Percentiles rank a stretch among this genome's conserved stretches.
Conservation (phyloP, 2,329 filamentous ascomycete genomes). For the Paecilomyces formosus region DNA sequence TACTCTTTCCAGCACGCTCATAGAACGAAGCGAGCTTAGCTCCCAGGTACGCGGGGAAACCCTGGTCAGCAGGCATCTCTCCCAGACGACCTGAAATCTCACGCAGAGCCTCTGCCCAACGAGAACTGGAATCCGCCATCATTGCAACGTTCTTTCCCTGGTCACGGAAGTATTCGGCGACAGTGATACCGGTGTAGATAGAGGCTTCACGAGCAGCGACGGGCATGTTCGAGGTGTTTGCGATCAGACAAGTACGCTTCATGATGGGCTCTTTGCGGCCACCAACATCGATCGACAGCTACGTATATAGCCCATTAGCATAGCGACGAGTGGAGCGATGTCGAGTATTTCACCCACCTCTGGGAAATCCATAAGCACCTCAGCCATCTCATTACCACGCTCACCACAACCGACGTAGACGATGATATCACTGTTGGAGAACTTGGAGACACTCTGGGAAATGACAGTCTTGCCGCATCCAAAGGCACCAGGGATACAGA, state of each 20-base stretch:
- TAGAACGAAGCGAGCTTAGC: slow-evolving; percentile 98
- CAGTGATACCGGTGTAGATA: slow-evolving; percentile 94
- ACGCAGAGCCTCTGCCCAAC: slow-evolving; percentile 97
- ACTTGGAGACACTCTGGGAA: slow-evolving; percentile 96
- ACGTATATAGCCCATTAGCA: slow-evolving; percentile 7
- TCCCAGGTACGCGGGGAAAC: slow-evolving; percentile 95
- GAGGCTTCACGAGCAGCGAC: slow-evolving; percentile 97
- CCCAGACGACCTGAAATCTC: slow-evolving; percentile 97
- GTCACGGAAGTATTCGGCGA: slow-evolving; percentile 95
- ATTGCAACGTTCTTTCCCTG: slow-evolving; percentile 92
- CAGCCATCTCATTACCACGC: slow-evolving; percentile 98
- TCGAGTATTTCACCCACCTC: slow-evolving; percentile 45
- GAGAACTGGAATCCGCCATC: slow-evolving; percentile 98
- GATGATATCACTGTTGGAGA: slow-evolving; percentile 98
- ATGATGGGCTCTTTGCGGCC: slow-evolving; percentile 97
- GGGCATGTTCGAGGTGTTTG: slow-evolving; percentile 99
- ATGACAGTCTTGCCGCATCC: slow-evolving; percentile 99
- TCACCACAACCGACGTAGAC: slow-evolving; percentile 94
- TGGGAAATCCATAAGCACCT: slow-evolving; percentile 99
- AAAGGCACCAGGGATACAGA: slow-evolving; percentile 96
- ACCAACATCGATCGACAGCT: slow-evolving; percentile 85
- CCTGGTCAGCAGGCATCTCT: slow-evolving; percentile 99
- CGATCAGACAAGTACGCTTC: slow-evolving; percentile 98
- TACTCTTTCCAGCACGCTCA: slow-evolving; percentile 88
- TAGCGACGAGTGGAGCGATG: not conserved